Evolutionary conservation across 768 basidiomycete species (phyloP), one percentile per base, ranked within the genome.

Genomic region (Thelephora ganbajun): DNA sequence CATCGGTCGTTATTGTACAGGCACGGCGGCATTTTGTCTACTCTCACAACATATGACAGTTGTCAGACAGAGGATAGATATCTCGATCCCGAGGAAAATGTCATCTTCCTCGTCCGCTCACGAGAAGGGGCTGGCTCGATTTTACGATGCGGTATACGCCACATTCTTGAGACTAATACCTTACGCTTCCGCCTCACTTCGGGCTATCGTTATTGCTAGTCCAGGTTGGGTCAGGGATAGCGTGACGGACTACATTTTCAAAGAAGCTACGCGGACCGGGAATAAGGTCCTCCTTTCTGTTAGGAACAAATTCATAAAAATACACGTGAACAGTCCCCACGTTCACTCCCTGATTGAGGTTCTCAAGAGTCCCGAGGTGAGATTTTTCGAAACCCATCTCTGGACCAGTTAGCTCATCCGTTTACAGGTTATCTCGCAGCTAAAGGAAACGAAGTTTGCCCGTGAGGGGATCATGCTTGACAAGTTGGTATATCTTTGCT

Each of bases 21-120:
- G 96, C 16, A 81, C 78, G 2, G 96, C 96, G 1, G 83, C 89
- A 9, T 86, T 99, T 61, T 98, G 96, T 63, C 66, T 99, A 26
- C 71, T 99, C 12, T 97, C 93, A 1, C 83, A 98, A 56, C 93
- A 98, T 63, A 93, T 98, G 83, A 99, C 96, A 1, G 70, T 93
- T 23, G 81, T 99, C 33, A 69, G 89, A 3, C 90, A 97, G 59
- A 77, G 96, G 18, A 80, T 99, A 47, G 85, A 89, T 16, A 76
- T 91, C 1, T 69, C 84, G 1, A 83, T 98, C 48, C 96, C 96
- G 5, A 76, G 96, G 46, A 99, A 99, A 63, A 78, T 76, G 36
- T 73, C 91, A 9, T 85, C 90, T 1, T 76, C 83, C 3, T 73
- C 80, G 1, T 80, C 85, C 1, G 85, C 90, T 23, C 88, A 97